phyloP scores from a whole-genome alignment of 768 basidiomycete genomes.

The Suillus lakei region DNA sequence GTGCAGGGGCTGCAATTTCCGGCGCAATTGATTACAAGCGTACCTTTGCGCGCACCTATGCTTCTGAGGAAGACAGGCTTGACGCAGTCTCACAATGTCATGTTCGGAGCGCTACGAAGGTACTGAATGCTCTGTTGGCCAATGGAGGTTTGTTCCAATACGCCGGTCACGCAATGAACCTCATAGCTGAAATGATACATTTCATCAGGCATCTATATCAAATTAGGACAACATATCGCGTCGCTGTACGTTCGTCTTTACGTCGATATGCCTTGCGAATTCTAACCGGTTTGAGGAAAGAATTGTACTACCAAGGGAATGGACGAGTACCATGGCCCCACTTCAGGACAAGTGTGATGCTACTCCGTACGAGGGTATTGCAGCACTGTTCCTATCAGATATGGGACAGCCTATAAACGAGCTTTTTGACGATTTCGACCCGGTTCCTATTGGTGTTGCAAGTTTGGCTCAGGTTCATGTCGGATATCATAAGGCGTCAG shows the following conservation, averaged over 20 bases:
- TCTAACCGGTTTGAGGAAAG: slow-evolving; percentile 31
- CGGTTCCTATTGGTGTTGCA: slow-evolving; percentile 90
- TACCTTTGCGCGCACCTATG: slow-evolving; percentile 60
- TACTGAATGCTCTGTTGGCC: slow-evolving; percentile 81
- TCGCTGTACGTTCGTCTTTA: slow-evolving; percentile 49
- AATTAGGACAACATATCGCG: slow-evolving; percentile 89
- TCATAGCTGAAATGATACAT: slow-evolving; percentile 9
- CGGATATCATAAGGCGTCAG: slow-evolving; percentile 71
- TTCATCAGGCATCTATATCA: slow-evolving; percentile 76
- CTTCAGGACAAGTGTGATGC: slow-evolving; percentile 94
- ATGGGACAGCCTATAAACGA: slow-evolving; percentile 74
- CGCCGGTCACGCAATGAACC: neutral
- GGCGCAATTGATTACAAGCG: slow-evolving; percentile 76
- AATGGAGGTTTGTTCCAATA: slow-evolving; percentile 73
- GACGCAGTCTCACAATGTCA: slow-evolving; percentile 81
- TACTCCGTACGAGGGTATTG: slow-evolving; percentile 78
- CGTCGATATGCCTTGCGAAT: slow-evolving; percentile 24
- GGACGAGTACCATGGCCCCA: slow-evolving; percentile 60
- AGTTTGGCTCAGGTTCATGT: slow-evolving; percentile 96
- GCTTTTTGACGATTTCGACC: slow-evolving; percentile 86
- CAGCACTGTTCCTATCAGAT: slow-evolving; percentile 77
- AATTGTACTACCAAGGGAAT: slow-evolving; percentile 63
- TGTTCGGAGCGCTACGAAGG: slow-evolving; percentile 75
- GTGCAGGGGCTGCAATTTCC: slow-evolving; percentile 60
- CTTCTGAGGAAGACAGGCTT: slow-evolving; percentile 51